phyloP scores from a whole-genome alignment of 2,329 filamentous ascomycete genomes.

The Penicillium sp. region DNA sequence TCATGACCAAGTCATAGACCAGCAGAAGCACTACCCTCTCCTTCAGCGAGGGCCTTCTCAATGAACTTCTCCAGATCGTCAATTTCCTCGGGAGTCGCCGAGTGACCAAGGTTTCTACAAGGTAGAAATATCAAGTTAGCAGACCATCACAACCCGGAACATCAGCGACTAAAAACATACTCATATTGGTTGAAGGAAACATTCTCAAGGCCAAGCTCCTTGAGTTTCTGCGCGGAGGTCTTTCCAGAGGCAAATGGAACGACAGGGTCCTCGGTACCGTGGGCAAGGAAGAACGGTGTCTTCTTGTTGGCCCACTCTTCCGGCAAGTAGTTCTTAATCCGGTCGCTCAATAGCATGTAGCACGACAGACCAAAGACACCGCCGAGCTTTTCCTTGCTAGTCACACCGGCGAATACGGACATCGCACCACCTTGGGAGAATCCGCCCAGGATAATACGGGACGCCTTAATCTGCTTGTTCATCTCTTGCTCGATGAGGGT shows the following conservation, averaged over 20 bases:
- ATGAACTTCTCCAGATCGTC: constrained; percentile 66
- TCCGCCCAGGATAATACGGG: constrained; percentile 68
- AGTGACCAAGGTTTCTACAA: constrained; percentile 61
- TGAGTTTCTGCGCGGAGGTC: constrained; percentile 58
- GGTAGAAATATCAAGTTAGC: constrained; percentile 1
- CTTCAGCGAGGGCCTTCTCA: constrained; percentile 44
- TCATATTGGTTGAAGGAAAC: constrained; percentile 68
- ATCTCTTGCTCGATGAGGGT: constrained; percentile 71
- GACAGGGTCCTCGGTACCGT: constrained; percentile 69
- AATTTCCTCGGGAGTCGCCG: constrained; percentile 67
- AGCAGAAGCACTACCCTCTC: constrained; percentile 23
- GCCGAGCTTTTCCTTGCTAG: constrained; percentile 64
- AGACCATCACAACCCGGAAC: not conserved
- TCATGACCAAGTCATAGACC: constrained; percentile 30
- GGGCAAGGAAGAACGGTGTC: constrained; percentile 80
- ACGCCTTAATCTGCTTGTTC: constrained; percentile 66
- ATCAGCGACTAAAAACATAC: constrained; percentile 42
- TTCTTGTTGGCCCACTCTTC: constrained; percentile 56
- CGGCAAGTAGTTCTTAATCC: constrained; percentile 51
- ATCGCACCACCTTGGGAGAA: constrained; percentile 73
- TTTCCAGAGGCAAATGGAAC: constrained; percentile 62
- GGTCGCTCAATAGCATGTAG: constrained; percentile 65
- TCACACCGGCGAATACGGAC: constrained; percentile 70
- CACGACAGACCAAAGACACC: constrained; percentile 78
- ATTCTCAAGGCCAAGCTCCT: constrained; percentile 56